A percentile compares a stretch with the other conserved stretches of the same genome.
phyloP scores from a whole-genome alignment of 371 early-diverging fungal genomes.

The Nematocida sp. region DNA sequence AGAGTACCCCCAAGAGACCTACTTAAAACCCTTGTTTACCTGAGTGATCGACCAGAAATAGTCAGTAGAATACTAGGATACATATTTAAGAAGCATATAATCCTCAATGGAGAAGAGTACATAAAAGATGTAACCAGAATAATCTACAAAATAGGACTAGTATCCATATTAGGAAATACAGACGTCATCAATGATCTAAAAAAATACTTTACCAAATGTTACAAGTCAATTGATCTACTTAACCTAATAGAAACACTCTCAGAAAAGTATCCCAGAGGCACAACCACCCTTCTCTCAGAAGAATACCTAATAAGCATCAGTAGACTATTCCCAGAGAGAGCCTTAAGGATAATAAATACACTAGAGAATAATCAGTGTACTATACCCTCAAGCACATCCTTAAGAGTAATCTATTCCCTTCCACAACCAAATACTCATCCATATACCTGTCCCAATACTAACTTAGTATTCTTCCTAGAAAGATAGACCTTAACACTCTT shows the following conservation, averaged over 20 bases:
- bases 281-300: constrained; percentile 6
- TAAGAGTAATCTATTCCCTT: not conserved
- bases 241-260: constrained; percentile 4
- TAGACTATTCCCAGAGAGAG: not conserved
- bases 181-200: constrained; percentile 15
- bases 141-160: constrained; percentile 1
- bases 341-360: not conserved
- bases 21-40: constrained; percentile 29
- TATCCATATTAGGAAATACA: not conserved
- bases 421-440: not conserved
- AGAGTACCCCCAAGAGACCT: not conserved
- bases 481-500: no score
- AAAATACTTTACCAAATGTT: constrained; percentile 21
- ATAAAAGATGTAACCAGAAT: constrained; percentile 38
- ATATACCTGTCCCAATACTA: no score
- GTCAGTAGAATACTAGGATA: constrained; percentile 4
- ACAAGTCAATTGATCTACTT: constrained; percentile 23
- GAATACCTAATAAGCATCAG: constrained; percentile 11
- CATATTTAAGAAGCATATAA: constrained; percentile 44
- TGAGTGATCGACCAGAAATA: constrained; percentile 40
- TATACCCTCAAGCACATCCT: not conserved
- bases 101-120: constrained; percentile 22
- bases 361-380: not conserved
- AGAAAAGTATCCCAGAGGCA: not conserved
- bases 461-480: no score